phyloP scores from a whole-genome alignment of 495 filamentous ascomycete genomes.

The Annulohypoxylon maeteangense region DNA sequence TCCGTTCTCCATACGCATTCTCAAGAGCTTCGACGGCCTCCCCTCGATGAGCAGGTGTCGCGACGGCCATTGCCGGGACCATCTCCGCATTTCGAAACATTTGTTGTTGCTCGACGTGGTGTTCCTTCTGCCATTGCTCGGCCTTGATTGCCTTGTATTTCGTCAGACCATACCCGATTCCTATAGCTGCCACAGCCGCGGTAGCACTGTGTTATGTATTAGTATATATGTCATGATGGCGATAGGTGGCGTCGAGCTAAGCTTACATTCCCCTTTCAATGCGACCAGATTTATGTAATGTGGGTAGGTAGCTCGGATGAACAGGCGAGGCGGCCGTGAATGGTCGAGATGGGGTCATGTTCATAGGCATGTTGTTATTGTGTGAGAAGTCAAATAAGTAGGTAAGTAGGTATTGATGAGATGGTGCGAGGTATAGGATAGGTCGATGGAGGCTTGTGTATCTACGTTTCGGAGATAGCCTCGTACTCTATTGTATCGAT shows the following conservation, averaged over 20 bases:
- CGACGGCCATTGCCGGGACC: slow-evolving; percentile 30
- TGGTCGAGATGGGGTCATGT: slow-evolving; percentile 40
- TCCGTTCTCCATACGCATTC: slow-evolving; percentile 70
- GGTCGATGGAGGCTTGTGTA: neutral
- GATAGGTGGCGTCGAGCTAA: slow-evolving; percentile 10
- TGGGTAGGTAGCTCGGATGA: slow-evolving; percentile 56
- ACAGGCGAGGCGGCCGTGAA: slow-evolving; percentile 57
- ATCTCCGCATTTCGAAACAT: slow-evolving; percentile 35
- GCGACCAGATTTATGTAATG: slow-evolving; percentile 47
- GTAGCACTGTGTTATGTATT: slow-evolving; percentile 47
- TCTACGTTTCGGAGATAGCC: neutral
- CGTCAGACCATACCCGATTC: slow-evolving; percentile 55
- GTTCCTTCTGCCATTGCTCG: slow-evolving; percentile 36
- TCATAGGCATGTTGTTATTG: slow-evolving; percentile 43
- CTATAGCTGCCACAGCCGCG: slow-evolving; percentile 52
- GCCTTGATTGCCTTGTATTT: slow-evolving; percentile 47
- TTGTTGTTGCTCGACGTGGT: slow-evolving; percentile 31
- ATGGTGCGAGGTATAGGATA: neutral
- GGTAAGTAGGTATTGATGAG: neutral
- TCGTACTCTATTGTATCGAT: neutral
- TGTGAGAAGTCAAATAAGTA: neutral
- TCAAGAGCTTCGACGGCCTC: slow-evolving; percentile 47
- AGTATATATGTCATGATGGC: neutral
- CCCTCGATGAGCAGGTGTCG: slow-evolving; percentile 35
- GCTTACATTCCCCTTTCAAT: slow-evolving; percentile 53